Base-by-base conservation (phyloP, 257 asterid species). In the Nicotiana noctiflora region DNA sequence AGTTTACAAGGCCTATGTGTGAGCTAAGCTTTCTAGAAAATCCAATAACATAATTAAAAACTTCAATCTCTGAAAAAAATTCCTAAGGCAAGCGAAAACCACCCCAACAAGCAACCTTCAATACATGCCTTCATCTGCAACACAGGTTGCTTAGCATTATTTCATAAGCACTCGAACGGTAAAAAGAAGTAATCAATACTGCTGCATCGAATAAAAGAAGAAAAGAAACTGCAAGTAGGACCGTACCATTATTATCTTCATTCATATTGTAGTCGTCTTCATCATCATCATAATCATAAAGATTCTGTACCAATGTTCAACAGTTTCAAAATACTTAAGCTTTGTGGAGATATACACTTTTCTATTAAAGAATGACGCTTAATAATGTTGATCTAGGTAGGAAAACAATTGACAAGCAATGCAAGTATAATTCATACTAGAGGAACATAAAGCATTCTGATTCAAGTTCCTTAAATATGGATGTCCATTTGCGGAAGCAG, bases 221-320 rank as follows among this genome's bases (percentile, higher is more conserved):
- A 74, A 49, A 40, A 70, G 37, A 46, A 70, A 21, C 37, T 0
- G 59, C 14, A 70, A 70, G 46, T 40, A 19, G 14, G 77, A 25
- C 32, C 88, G 31, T 87, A 92, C 94, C 92, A 68, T 87, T 84
- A 44, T 85, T 82, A 70, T 90, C 94, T 3, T 87, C 93, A 1
- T 80, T 82, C 96, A 84, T 82, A 84, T 92, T 92, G 81, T 12
- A 91, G 81, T 91, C 97, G 60, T 90, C 96, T 81, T 92, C 97
- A 81, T 93, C 98, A 13, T 93, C 98, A 51, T 93, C 97, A 83
- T 81, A 90, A 83, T 89, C 84, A 78, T 57, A 32, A 82, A 81
- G 85, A 65, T 74, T 81, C 95, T 91, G 92, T 57, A 81, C 25
- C 21, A 79, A 59, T 25, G 27, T 57, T 29, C 61, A n/a, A 44